These are phyloP conservation scores for Xenosphaeropsis pyriputrescens DNA, from an alignment of 2,329 filamentous ascomycete genomes.

Conservation along the genomic window DNA sequence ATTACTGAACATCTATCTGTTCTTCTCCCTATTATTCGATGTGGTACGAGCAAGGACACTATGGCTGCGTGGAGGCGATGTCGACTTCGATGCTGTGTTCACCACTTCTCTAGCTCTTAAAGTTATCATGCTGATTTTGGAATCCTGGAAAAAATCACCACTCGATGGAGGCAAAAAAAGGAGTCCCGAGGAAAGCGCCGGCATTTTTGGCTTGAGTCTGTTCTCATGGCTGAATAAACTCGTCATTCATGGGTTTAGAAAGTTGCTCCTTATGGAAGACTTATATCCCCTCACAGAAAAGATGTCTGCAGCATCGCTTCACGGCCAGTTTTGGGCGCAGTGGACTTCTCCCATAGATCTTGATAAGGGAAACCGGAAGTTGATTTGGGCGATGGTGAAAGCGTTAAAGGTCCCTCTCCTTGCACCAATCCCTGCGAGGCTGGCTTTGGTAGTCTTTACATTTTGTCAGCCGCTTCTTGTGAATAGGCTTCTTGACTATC, in stretches of 20 bases:
- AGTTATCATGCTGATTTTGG: constrained; percentile 19
- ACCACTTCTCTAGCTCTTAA: constrained; percentile 15
- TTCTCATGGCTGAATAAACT: constrained; percentile 23
- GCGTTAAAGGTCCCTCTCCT: constrained; percentile 17
- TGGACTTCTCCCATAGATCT: not conserved
- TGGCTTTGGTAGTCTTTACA: constrained; percentile 23
- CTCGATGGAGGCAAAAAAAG: constrained; percentile 12
- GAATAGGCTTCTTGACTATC: constrained; percentile 18
- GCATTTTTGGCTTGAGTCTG: constrained; percentile 19
- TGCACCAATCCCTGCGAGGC: constrained; percentile 20
- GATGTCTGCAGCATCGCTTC: constrained; percentile 7
- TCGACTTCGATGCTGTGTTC: constrained; percentile 14
- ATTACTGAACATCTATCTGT: constrained; percentile 24
- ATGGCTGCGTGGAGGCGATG: constrained; percentile 21
- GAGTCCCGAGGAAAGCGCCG: constrained; percentile 18
- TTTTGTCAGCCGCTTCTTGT: constrained; percentile 31
- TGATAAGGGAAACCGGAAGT: not conserved
- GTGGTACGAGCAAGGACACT: constrained; percentile 25
- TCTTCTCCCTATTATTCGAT: constrained; percentile 28
- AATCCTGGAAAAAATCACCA: constrained; percentile 20
- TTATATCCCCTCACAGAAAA: constrained; percentile 16
- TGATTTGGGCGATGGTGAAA: constrained; percentile 5
- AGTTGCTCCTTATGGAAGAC: constrained; percentile 11
- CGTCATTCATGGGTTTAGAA: constrained; percentile 13
- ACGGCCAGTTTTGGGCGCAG: constrained; percentile 12